phyloP scores from a whole-genome alignment of 208 protist genomes.

The Crithidia thermophila region DNA sequence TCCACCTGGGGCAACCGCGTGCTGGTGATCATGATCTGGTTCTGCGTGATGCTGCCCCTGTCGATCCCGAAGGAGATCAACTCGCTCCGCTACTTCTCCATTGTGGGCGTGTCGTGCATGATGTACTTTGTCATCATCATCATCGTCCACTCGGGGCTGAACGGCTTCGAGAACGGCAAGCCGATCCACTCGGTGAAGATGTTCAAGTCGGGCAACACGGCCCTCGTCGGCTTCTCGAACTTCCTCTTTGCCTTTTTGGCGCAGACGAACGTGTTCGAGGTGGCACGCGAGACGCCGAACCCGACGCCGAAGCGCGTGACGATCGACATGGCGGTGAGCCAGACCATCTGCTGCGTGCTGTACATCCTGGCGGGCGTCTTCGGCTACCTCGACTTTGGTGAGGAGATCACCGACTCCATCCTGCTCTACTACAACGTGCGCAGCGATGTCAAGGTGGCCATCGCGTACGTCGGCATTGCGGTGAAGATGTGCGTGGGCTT shows the following conservation, averaged over 20 bases:
- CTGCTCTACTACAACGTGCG: constrained; percentile 68
- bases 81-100: constrained; percentile 82
- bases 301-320: constrained; percentile 52
- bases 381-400: constrained; percentile 80
- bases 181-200: constrained; percentile 51
- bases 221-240: constrained; percentile 70
- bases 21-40: constrained; percentile 65
- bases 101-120: constrained; percentile 72
- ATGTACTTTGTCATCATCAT: constrained; percentile 80
- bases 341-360: constrained; percentile 62
- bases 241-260: constrained; percentile 87
- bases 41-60: constrained; percentile 73
- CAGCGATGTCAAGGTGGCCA: constrained; percentile 49
- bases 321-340: constrained; percentile 51
- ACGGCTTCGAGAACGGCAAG: constrained; percentile 62
- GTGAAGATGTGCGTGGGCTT: constrained; percentile 83
- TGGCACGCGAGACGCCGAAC: constrained; percentile 69
- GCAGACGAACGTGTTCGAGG: constrained; percentile 77
- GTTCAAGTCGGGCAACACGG: constrained; percentile 69
- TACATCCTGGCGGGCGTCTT: constrained; percentile 82
- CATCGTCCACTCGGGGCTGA: constrained; percentile 62
- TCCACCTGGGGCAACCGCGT: constrained; percentile 59
- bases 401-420: constrained; percentile 55
- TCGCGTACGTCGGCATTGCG: constrained; percentile 69
- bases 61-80: constrained; percentile 85